These are phyloP conservation scores for Thalassiosira profunda DNA, from an alignment of 108 stramenopile species.

Conservation along the genomic window DNA sequence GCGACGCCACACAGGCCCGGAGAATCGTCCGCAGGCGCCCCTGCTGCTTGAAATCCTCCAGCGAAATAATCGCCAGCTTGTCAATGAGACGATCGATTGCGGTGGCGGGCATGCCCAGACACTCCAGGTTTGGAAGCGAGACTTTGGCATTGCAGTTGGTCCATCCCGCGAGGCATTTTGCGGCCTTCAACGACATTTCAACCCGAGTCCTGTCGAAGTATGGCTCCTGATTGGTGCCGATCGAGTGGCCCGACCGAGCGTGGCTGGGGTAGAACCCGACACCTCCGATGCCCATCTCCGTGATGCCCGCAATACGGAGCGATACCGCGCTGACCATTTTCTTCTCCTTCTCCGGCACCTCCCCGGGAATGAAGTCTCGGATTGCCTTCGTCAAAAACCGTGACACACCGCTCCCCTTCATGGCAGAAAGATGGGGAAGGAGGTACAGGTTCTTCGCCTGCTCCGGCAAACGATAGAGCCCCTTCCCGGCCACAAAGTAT, in stretches of 20 bases:
- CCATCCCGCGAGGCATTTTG: slow-evolving; percentile 3
- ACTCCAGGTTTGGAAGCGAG: not conserved
- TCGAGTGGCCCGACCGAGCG: not conserved
- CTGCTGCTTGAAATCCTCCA: not conserved
- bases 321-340: not conserved
- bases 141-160: not conserved
- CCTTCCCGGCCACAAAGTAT: not conserved
- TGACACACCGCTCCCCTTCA: not conserved
- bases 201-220: not conserved
- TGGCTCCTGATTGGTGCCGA: not conserved
- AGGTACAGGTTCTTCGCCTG: not conserved
- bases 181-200: not conserved
- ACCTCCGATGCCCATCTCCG: not conserved
- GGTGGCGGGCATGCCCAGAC: not conserved
- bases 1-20: not conserved
- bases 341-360: not conserved
- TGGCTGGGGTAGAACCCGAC: slow-evolving; percentile 1
- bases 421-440: not conserved
- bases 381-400: not conserved
- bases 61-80: not conserved
- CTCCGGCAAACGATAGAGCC: not conserved
- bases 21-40: not conserved
- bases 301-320: not conserved
- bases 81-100: not conserved
- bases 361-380: not conserved